A percentile compares a stretch with the other conserved stretches of the same genome.
Evolutionary conservation across 2,329 filamentous ascomycete genomes (phyloP).

Genomic region (Curvularia spicifera): DNA sequence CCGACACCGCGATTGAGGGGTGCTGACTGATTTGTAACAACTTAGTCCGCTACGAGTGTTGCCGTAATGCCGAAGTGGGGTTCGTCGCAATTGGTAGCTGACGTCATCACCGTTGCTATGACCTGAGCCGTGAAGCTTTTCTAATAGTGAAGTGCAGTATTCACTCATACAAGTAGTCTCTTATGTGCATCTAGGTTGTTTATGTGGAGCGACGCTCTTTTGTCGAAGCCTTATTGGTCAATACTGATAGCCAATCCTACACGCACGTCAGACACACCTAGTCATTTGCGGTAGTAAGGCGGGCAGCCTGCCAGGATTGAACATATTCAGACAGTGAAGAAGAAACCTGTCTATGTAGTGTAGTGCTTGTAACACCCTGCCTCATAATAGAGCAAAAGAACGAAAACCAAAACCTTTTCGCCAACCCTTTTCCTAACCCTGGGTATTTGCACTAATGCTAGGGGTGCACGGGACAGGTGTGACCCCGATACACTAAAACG

Average conservation of each 20-base stretch:
- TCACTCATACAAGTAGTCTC: background rate
- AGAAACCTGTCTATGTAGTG: background rate
- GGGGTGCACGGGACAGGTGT: background rate
- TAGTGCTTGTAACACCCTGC: background rate
- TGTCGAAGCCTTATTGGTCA: background rate
- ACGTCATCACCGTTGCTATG: slow-evolving; percentile 7
- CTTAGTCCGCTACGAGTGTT: slow-evolving; percentile 1
- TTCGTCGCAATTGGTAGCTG: slow-evolving; percentile 1
- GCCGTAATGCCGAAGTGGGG: slow-evolving; percentile 17
- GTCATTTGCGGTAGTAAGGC: no score
- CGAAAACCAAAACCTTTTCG: background rate
- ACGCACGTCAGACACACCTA: background rate
- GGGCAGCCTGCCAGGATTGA: background rate
- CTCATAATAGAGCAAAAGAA: background rate
- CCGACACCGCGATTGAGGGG: background rate
- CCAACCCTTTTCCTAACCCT: background rate
- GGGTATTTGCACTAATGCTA: background rate
- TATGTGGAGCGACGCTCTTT: background rate
- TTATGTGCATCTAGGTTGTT: background rate
- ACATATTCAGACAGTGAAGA: background rate
- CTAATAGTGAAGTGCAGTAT: background rate
- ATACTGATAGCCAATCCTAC: background rate
- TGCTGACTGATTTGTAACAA: background rate
- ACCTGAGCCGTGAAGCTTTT: background rate
- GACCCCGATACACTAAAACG: background rate